phyloP scores from a whole-genome alignment of 768 basidiomycete species.

The Trametes gibbosa region DNA sequence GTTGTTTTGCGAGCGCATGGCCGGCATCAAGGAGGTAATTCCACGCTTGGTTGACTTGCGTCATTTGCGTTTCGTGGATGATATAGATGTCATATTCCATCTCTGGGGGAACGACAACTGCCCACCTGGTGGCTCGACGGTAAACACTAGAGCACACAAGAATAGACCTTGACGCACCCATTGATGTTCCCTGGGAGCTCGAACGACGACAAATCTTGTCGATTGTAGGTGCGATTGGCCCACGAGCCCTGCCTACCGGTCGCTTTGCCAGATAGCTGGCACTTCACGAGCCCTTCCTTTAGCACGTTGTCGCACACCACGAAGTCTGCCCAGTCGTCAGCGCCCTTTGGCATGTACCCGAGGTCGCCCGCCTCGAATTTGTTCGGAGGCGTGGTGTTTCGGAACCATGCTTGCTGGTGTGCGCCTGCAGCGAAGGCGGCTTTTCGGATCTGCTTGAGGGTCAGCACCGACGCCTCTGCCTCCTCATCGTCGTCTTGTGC shows the following conservation, averaged over 20 bases:
- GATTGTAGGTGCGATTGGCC: constrained; percentile 32
- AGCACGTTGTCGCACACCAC: constrained; percentile 39
- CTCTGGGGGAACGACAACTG: constrained; percentile 39
- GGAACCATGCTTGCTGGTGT: constrained; percentile 42
- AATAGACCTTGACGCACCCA: constrained; percentile 28
- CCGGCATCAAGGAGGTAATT: constrained; percentile 35
- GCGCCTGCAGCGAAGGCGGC: constrained; percentile 34
- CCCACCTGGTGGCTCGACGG: constrained; percentile 37
- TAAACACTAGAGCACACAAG: background rate
- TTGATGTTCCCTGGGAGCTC: constrained; percentile 32
- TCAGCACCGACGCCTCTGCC: constrained; percentile 18
- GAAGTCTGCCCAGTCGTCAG: constrained; percentile 35
- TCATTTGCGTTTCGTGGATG: constrained; percentile 32
- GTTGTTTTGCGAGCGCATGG: constrained; percentile 29
- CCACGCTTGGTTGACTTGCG: constrained; percentile 38
- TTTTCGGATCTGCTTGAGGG: constrained; percentile 38
- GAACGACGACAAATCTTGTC: constrained; percentile 35
- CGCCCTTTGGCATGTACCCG: constrained; percentile 39
- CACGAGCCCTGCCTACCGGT: constrained; percentile 39
- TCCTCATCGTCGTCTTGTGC: constrained; percentile 32
- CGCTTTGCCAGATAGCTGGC: constrained; percentile 23
- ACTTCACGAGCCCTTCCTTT: constrained; percentile 26
- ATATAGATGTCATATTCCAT: constrained; percentile 39
- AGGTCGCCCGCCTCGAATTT: constrained; percentile 44
- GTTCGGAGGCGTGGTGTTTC: constrained; percentile 38